Evolutionary conservation across 371 early-diverging fungal genomes (phyloP).

Genomic region (Mucor indicus): DNA sequence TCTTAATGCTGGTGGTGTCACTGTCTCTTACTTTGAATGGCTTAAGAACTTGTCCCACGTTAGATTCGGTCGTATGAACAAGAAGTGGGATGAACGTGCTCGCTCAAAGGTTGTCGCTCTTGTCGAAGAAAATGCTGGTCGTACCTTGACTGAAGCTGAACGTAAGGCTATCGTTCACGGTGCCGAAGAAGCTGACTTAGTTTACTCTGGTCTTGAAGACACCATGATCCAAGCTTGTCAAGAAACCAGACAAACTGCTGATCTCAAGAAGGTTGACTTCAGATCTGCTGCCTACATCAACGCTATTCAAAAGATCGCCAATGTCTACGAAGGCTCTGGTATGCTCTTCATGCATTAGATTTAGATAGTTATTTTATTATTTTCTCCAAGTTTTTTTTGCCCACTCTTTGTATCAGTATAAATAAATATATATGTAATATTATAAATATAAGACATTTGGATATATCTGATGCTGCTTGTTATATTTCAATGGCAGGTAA

Average conservation of each 20-base stretch:
- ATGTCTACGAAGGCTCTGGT: slow-evolving; percentile 76
- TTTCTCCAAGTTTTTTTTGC: too few species aligned
- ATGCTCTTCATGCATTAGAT: slow-evolving; percentile 69
- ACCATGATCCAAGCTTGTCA: slow-evolving; percentile 84
- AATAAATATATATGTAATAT: too few species aligned
- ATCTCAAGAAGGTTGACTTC: slow-evolving; percentile 71
- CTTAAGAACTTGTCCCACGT: slow-evolving; percentile 85
- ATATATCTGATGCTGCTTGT: too few species aligned
- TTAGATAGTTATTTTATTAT: too few species aligned
- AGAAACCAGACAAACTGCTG: slow-evolving; percentile 53
- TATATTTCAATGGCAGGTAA: too few species aligned
- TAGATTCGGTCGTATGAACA: slow-evolving; percentile 89
- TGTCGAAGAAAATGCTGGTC: slow-evolving; percentile 80
- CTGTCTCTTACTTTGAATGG: slow-evolving; percentile 85
- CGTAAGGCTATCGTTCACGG: slow-evolving; percentile 81
- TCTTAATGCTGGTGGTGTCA: slow-evolving; percentile 88
- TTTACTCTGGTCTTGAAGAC: slow-evolving; percentile 89
- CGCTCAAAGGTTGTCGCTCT: slow-evolving; percentile 72
- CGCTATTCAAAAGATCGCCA: slow-evolving; percentile 86
- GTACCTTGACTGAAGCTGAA: slow-evolving; percentile 61
- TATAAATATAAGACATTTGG: too few species aligned
- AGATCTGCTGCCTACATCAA: slow-evolving; percentile 84
- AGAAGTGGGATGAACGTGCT: slow-evolving; percentile 86
- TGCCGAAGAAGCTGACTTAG: slow-evolving; percentile 88
- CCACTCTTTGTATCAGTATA: too few species aligned